Evolutionary conservation across 371 early-diverging fungal genomes (phyloP).

Genomic region (Enteropsectra breve): DNA sequence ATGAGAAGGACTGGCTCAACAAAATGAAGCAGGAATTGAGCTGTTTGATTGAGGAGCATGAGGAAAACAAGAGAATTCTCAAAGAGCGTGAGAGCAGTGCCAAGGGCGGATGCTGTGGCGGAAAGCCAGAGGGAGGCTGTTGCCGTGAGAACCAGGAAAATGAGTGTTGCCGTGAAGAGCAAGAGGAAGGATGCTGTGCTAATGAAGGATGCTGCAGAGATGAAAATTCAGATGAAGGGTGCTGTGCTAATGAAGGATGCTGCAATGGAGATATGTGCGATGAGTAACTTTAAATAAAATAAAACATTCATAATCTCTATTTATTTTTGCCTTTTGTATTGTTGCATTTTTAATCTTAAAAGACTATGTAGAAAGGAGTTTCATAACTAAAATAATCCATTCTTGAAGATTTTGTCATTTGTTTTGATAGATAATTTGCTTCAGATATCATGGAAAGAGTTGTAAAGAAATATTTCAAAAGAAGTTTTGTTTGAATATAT

Average conservation of each 20-base stretch:
- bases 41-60: background rate
- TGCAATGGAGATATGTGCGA: too few relatives aligned
- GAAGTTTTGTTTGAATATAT: too few relatives aligned
- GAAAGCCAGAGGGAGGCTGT: background rate
- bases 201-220: background rate
- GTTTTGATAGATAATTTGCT: too few relatives aligned
- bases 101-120: background rate
- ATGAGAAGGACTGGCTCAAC: background rate
- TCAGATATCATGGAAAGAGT: too few relatives aligned
- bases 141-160: background rate
- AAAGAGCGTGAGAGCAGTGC: background rate
- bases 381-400: too few relatives aligned
- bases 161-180: background rate
- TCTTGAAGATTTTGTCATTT: too few relatives aligned
- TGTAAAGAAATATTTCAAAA: too few relatives aligned
- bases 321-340: too few relatives aligned
- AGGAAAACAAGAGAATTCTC: background rate
- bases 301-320: too few relatives aligned
- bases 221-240: background rate
- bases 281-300: too few relatives aligned
- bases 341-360: too few relatives aligned
- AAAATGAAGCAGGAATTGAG: background rate
- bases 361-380: too few relatives aligned
- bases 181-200: slow-evolving; percentile 1
- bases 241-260: background rate